Conservation (phyloP, 495 filamentous ascomycete species). For the Hypoxylon trugodes region DNA sequence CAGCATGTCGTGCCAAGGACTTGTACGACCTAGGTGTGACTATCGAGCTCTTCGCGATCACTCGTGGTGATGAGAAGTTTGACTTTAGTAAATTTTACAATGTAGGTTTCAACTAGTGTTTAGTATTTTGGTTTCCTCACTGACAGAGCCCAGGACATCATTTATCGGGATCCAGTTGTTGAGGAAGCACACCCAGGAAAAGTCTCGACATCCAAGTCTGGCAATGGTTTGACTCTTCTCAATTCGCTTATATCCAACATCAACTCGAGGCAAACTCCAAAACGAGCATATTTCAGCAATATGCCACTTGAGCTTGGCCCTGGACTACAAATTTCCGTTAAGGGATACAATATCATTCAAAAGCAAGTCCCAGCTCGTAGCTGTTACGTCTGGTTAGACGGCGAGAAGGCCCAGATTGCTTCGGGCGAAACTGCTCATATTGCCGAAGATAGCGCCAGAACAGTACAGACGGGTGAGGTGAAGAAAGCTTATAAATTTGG, state of each 20-base stretch:
- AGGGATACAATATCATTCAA: conserved; percentile 89
- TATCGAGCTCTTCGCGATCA: conserved; percentile 95
- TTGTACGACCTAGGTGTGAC: conserved; percentile 92
- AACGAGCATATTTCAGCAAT: conserved; percentile 85
- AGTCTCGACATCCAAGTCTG: conserved; percentile 59
- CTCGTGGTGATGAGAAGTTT: conserved; percentile 75
- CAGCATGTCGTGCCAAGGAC: conserved; percentile 90
- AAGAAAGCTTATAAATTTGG: conserved; percentile 97
- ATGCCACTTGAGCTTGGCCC: conserved; percentile 87
- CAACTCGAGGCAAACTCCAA: conserved; percentile 88
- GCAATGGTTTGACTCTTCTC: conserved; percentile 81
- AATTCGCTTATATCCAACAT: conserved; percentile 87
- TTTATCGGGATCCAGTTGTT: conserved; percentile 71
- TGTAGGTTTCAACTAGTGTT: conserved; percentile 54
- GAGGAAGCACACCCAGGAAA: conserved; percentile 63
- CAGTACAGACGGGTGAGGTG: conserved; percentile 81
- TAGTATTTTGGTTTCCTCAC: conserved; percentile 12
- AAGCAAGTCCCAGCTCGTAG: conserved; percentile 79
- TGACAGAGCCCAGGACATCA: conserved; percentile 70
- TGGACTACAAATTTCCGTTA: conserved; percentile 84
- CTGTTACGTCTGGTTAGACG: conserved; percentile 85
- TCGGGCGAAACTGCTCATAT: conserved; percentile 74
- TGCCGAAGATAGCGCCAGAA: conserved; percentile 75
- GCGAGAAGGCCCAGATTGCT: conserved; percentile 83
- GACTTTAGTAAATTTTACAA: conserved; percentile 92